Percentiles rank a stretch among this genome's conserved stretches.
Evolutionary conservation across 139 green algal species (phyloP).

Genomic region (Tetradesmus lagerheimii): DNA sequence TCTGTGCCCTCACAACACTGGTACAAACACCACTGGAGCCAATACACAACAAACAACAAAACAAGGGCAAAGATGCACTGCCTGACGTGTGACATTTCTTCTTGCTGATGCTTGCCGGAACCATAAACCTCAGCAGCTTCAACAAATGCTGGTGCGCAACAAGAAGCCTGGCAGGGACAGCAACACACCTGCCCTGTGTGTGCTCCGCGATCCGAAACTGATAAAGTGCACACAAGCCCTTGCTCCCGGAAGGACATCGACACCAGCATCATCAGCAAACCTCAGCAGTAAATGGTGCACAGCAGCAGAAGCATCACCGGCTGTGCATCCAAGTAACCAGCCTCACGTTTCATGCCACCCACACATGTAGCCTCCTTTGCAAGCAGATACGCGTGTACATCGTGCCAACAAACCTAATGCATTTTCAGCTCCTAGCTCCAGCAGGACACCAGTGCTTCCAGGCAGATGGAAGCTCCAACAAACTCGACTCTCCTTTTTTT

Average conservation of each 20-base stretch:
- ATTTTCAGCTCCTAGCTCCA: not conserved
- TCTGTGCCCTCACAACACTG: not conserved
- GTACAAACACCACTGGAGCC: not conserved
- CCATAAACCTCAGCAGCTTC: not conserved
- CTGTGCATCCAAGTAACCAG: not conserved
- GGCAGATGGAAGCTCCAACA: not conserved
- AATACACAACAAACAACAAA: constrained; percentile 3
- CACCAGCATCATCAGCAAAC: not conserved
- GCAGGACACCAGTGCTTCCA: not conserved
- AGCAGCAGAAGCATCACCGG: not conserved
- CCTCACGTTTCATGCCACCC: not conserved
- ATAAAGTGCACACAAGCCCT: not conserved
- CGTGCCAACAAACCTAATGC: not conserved
- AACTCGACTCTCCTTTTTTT: not conserved
- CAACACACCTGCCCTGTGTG: not conserved
- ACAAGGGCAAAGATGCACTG: not conserved
- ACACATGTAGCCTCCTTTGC: not conserved
- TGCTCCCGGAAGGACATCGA: not conserved
- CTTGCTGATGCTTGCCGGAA: not conserved
- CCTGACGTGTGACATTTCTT: not conserved
- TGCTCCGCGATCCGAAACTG: not conserved
- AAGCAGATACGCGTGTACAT: not conserved
- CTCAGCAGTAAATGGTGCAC: not conserved
- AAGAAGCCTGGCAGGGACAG: not conserved
- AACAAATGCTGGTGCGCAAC: not conserved